Base-by-base conservation (phyloP, 768 basidiomycete genomes). In the Podaxis sp. region DNA sequence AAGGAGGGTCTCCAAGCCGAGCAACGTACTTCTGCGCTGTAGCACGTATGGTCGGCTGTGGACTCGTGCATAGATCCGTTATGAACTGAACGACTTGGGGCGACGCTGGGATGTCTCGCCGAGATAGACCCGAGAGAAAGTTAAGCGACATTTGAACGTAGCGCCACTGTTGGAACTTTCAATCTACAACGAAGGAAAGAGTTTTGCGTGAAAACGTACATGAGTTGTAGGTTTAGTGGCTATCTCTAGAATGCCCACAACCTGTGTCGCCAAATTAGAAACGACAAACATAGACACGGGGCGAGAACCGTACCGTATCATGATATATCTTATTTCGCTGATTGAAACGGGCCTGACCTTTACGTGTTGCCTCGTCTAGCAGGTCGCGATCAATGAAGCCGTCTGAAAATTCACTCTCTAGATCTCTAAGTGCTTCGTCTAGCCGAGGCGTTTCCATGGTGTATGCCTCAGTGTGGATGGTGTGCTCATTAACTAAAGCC, bases 81-180 rank as follows among this genome's bases (percentile, higher is more conserved):
- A 93, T 84, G 69, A 91, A 87, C 62, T 72, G 78, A 1, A 84
- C 82, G 4, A 87, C 70, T 3, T 79, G 79, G 13, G 86, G 74
- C 2, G 82, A 70, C 16, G 83, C 77, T 9, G 79, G 72, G 28
- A 72, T 70, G 66, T 93, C 89, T 68, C 90, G 78, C 66, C 87
- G 81, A 57, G 91, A 75, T 32, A 91, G 76, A 40, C 81, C 77
- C 32, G 74, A 76, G 48, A 92, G 69, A 67, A 90, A 87, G 36
- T 80, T 81, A 32, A 79, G 71, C 6, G 90, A 87, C 65, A 85
- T 86, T 77, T 91, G 87, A 0, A 86, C 78, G 70, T 93, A 93
- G 74, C 90, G 80, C 91, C 91, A 93, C 91, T 93, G 67, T 61
- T 36, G 16, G 38, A 13, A n/a, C 21, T 50, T 35, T 44, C n/a